Percentiles rank a stretch among this genome's conserved stretches.
Evolutionary conservation across 306 rosid species (phyloP).

Genomic region (Urtica urens): DNA sequence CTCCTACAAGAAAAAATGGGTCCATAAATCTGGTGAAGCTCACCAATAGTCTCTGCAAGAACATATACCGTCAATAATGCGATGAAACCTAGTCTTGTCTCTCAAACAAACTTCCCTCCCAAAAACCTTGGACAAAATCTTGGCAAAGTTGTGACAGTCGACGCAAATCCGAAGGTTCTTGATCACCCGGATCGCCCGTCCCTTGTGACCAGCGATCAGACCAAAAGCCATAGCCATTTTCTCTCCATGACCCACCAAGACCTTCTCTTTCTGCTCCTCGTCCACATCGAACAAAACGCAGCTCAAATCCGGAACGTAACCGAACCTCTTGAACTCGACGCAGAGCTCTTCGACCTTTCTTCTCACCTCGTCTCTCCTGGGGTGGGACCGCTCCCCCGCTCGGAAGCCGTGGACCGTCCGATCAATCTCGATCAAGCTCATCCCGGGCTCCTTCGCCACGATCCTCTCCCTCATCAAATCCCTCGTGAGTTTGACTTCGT

Average conservation of each 20-base stretch:
- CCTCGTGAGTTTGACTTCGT: conserved; percentile 53
- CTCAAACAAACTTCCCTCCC: conserved; percentile 57
- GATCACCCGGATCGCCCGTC: conserved; percentile 39
- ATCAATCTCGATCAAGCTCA: conserved; percentile 76
- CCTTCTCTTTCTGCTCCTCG: conserved; percentile 85
- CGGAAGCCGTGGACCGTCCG: conserved; percentile 70
- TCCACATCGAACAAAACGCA: conserved; percentile 76
- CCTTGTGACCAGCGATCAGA: conserved; percentile 45
- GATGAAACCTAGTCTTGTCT: conserved; percentile 73
- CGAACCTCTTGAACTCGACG: conserved; percentile 52
- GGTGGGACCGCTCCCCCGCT: conserved; percentile 70
- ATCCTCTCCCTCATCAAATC: conserved; percentile 53
- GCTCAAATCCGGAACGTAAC: conserved; percentile 67
- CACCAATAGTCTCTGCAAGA: conserved; percentile 87
- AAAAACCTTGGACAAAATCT: conserved; percentile 42
- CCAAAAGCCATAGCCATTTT: conserved; percentile 75
- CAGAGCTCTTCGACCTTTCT: conserved; percentile 53
- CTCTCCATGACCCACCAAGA: conserved; percentile 71
- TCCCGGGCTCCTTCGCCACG: conserved; percentile 69
- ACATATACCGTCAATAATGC: conserved; percentile 58
- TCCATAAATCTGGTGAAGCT: conserved; percentile 7
- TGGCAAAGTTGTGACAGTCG: conserved; percentile 89
- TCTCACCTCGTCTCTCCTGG: conserved; percentile 62
- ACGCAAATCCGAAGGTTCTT: conserved; percentile 84
- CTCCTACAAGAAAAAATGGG: no score